Conservation (phyloP, 306 rosid genomes). For the Prunus dulcis region DNA sequence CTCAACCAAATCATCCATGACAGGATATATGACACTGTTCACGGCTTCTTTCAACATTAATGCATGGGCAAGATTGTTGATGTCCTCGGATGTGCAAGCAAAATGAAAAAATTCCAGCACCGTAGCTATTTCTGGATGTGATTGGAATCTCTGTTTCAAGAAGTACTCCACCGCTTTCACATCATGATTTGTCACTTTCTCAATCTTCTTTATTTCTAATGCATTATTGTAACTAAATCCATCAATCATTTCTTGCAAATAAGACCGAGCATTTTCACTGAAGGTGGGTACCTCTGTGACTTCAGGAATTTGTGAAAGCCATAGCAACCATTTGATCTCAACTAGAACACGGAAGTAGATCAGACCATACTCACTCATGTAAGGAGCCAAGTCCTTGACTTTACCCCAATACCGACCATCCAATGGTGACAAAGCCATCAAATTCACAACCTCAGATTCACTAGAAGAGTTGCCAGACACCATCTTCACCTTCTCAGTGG, state of each 20-base stretch:
- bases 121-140: constrained; percentile 65
- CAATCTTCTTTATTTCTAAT: constrained; percentile 65
- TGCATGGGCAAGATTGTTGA: constrained; percentile 86
- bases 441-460: constrained; percentile 39
- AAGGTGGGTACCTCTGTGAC: constrained; percentile 71
- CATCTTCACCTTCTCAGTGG: constrained; percentile 18
- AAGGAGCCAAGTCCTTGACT: constrained; percentile 61
- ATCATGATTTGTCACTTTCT: constrained; percentile 78
- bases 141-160: constrained; percentile 71
- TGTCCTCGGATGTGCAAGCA: constrained; percentile 89
- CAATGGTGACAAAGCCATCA: constrained; percentile 69
- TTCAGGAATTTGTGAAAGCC: constrained; percentile 65
- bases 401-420: constrained; percentile 72
- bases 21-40: constrained; percentile 56
- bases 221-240: constrained; percentile 57
- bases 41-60: constrained; percentile 80
- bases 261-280: constrained; percentile 50
- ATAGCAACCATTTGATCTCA: constrained; percentile 75
- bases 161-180: constrained; percentile 89
- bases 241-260: constrained; percentile 51
- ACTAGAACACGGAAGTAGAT: constrained; percentile 57
- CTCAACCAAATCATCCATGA: constrained; percentile 56
- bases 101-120: constrained; percentile 93
- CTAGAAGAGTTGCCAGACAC: not conserved
- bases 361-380: constrained; percentile 54